Conservation (phyloP, 202 grass and related monocot species). For the Zoysia matrella region DNA sequence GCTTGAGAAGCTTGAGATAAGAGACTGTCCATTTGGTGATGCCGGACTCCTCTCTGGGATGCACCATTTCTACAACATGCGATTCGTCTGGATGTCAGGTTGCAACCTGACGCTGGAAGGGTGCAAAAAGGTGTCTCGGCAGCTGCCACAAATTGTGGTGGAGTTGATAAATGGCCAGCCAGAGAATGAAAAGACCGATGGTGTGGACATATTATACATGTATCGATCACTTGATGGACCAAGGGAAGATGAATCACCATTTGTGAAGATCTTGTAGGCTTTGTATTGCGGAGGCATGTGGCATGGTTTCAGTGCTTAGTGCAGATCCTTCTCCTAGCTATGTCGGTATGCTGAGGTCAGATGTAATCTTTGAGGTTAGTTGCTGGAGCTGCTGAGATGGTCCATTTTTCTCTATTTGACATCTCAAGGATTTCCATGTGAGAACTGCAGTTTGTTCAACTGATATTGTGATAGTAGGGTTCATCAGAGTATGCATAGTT, state of each 20-base stretch:
- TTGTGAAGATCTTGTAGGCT: slow-evolving; percentile 79
- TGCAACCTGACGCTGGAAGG: slow-evolving; percentile 71
- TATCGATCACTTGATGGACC: slow-evolving; percentile 90
- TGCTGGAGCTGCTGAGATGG: slow-evolving; percentile 12
- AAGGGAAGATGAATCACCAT: slow-evolving; percentile 74
- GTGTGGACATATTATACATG: slow-evolving; percentile 88
- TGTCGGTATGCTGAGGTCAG: slow-evolving; percentile 8
- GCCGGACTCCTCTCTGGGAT: slow-evolving; percentile 71
- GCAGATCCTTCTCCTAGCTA: not conserved
- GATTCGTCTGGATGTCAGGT: slow-evolving; percentile 91
- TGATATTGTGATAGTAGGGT: slow-evolving; percentile 32
- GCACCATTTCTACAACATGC: slow-evolving; percentile 87
- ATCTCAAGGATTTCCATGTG: not conserved
- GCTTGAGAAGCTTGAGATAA: slow-evolving; percentile 98
- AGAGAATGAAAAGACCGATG: slow-evolving; percentile 36
- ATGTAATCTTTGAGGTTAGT: slow-evolving; percentile 21
- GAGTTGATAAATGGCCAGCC: slow-evolving; percentile 69
- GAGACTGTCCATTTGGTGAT: slow-evolving; percentile 89
- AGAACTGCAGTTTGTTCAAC: slow-evolving; percentile 2
- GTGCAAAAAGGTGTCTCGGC: slow-evolving; percentile 76
- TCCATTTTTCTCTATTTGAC: slow-evolving; percentile 15
- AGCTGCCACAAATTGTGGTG: slow-evolving; percentile 74
- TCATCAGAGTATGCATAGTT: slow-evolving; percentile 31
- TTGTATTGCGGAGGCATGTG: not conserved
- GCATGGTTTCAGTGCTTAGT: not conserved